Evolutionary conservation across 83 land plant species (phyloP), one percentile per base, ranked within the genome.

Genomic region (Diphasiastrum complanatum): DNA sequence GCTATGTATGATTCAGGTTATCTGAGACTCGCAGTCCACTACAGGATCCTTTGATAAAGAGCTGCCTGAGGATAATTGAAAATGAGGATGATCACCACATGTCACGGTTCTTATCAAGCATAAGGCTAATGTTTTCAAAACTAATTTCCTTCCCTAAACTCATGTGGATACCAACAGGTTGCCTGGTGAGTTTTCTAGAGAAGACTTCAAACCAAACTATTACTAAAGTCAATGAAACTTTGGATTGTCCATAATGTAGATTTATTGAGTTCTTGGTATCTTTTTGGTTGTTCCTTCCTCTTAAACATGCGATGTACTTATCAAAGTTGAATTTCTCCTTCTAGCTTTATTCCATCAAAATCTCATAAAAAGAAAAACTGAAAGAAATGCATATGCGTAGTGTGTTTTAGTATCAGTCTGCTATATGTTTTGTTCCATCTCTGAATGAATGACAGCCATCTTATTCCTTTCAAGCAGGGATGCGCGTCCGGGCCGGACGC

Each of bases 151-250:
- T 67, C 24, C 68, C 90, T 43, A 75, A 75, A 60, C 80, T 78
- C 63, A 69, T 74, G 68, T 91, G 97, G 97, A 63, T 88, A 57
- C 97, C 97, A 31, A 91, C 97, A 48, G 97, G 91, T 5, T 85
- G 91, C 73, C 53, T 91, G 91, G 97, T 91, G 79, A 32, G 73
- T 24, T 11, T 49, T 5, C 8, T 8, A 16, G 14, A 34, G 20
- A n/a, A n/a, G n/a, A n/a, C 12, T 8, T 38, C 14, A 14, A 38
- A 38, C 12, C 43, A 38, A 8, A 38, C 43, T 14, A 38, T 8
- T 38, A 38, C 43, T 38, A 8, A 8, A 8, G 8, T 38, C 14
- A 38, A 38, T 8, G 43, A n/a, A n/a, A n/a, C 20, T 27, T 25
- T 60, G 55, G 45, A 41, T 12, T 60, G 2, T 19, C 24, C 31